A percentile compares a stretch with the other conserved stretches of the same genome.
phyloP scores from a whole-genome alignment of 2,329 filamentous ascomycete species.

The Ophiosphaerella korrae region DNA sequence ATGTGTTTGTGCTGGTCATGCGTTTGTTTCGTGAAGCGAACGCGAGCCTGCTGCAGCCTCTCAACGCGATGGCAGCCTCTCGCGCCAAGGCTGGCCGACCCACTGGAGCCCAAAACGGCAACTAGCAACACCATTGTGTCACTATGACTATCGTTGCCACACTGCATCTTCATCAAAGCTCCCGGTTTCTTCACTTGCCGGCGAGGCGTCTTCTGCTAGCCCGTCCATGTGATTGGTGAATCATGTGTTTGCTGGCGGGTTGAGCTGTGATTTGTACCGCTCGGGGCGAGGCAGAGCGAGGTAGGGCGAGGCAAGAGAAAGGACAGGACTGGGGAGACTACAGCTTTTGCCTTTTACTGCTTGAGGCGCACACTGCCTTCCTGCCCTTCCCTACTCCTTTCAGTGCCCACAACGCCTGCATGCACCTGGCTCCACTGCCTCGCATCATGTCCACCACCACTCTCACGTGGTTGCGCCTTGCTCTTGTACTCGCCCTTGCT shows the following conservation, averaged over 20 bases:
- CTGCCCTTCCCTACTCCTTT: conserved; percentile 8
- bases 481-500: conserved; percentile 19
- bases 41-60: not conserved
- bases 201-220: not conserved
- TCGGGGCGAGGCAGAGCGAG: not conserved
- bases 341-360: conserved; percentile 5
- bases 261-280: not conserved
- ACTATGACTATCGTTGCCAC: too few relatives aligned
- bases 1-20: not conserved
- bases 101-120: not conserved
- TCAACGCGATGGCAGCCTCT: not conserved
- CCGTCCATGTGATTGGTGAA: not conserved
- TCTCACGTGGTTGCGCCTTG: conserved; percentile 27
- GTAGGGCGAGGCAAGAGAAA: not conserved
- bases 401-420: conserved; percentile 5
- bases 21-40: not conserved
- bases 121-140: too few relatives aligned
- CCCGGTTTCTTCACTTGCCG: too few relatives aligned
- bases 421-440: not conserved
- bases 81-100: not conserved
- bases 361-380: conserved; percentile 8
- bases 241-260: not conserved
- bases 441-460: conserved; percentile 19
- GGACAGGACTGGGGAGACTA: not conserved
- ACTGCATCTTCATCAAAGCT: too few relatives aligned